phyloP scores from a whole-genome alignment of 805 yeast species.

The Helenozyma rhizophorensis region DNA sequence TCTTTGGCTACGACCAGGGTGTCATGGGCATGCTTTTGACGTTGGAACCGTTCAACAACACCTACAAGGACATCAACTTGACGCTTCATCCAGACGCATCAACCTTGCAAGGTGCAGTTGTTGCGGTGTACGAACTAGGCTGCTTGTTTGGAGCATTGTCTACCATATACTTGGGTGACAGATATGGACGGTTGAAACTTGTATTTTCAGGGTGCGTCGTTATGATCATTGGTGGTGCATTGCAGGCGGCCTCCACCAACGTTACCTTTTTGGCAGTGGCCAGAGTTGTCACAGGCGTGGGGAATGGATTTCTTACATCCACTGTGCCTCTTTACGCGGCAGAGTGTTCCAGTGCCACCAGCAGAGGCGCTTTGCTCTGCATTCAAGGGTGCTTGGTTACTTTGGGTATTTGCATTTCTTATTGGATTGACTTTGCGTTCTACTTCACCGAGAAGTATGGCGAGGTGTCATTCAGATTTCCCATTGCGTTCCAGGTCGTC shows the following conservation, averaged over 20 bases:
- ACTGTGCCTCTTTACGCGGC: constrained; percentile 36
- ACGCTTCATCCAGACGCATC: constrained; percentile 9
- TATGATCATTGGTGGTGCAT: constrained; percentile 20
- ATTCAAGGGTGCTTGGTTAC: constrained; percentile 28
- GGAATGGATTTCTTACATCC: constrained; percentile 32
- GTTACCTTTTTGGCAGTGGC: constrained; percentile 28
- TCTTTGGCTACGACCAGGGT: constrained; percentile 44
- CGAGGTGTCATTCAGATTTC: constrained; percentile 29
- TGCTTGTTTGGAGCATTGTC: constrained; percentile 18
- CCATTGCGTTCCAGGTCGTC: constrained; percentile 27
- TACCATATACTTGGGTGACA: constrained; percentile 20
- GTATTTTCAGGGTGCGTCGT: constrained; percentile 18
- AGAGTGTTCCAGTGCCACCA: constrained; percentile 30
- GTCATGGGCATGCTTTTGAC: constrained; percentile 31
- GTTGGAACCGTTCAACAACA: constrained; percentile 14
- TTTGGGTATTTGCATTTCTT: constrained; percentile 26
- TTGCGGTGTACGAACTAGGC: constrained; percentile 21
- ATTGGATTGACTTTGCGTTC: constrained; percentile 34
- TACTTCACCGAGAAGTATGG: constrained; percentile 23
- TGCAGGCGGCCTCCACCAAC: constrained; percentile 19
- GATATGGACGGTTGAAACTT: constrained; percentile 18
- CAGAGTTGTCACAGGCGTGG: constrained; percentile 30
- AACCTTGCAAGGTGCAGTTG: constrained; percentile 19
- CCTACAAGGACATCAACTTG: constrained; percentile 16
- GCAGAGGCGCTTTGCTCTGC: constrained; percentile 27